Evolutionary conservation across 768 basidiomycete genomes (phyloP).

Genomic region (Lentinula sp.): DNA sequence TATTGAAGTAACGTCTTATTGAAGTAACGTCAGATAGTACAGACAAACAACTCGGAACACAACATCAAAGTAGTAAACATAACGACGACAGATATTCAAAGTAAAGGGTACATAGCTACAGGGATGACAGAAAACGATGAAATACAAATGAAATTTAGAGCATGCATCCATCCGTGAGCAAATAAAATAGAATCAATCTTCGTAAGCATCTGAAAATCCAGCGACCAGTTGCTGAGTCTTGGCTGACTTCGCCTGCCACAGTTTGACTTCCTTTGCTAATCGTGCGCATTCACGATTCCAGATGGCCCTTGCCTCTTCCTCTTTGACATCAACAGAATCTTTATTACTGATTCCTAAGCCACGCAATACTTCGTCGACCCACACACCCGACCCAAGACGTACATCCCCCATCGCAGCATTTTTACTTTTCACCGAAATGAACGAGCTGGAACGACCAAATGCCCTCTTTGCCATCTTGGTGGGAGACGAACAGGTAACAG

Average conservation of each 20-base stretch:
- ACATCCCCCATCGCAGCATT: conserved; percentile 39
- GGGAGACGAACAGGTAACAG: conserved; percentile 28
- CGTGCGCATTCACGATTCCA: conserved; percentile 7
- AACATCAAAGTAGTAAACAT: neutral
- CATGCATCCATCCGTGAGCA: neutral
- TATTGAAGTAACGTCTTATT: neutral
- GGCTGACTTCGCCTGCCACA: neutral
- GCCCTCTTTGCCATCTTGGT: conserved; percentile 44
- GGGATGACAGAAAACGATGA: neutral
- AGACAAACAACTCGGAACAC: neutral
- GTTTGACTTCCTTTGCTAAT: conserved; percentile 7
- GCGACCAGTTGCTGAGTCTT: neutral
- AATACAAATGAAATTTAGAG: neutral
- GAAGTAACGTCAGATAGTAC: neutral
- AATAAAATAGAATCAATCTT: conserved; percentile 1
- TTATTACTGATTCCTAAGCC: conserved; percentile 44
- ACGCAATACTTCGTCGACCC: conserved; percentile 64
- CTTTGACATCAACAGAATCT: conserved; percentile 29
- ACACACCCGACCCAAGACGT: conserved; percentile 53
- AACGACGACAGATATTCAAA: neutral
- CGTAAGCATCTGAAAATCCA: conserved; percentile 4
- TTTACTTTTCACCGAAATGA: conserved; percentile 30
- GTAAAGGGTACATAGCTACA: neutral
- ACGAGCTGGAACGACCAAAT: conserved; percentile 55
- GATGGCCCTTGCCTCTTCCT: conserved; percentile 40